Percentiles rank a stretch among this genome's conserved stretches.
Conservation (phyloP, 164 flowering plant genomes). For the Sextonia rubra region DNA sequence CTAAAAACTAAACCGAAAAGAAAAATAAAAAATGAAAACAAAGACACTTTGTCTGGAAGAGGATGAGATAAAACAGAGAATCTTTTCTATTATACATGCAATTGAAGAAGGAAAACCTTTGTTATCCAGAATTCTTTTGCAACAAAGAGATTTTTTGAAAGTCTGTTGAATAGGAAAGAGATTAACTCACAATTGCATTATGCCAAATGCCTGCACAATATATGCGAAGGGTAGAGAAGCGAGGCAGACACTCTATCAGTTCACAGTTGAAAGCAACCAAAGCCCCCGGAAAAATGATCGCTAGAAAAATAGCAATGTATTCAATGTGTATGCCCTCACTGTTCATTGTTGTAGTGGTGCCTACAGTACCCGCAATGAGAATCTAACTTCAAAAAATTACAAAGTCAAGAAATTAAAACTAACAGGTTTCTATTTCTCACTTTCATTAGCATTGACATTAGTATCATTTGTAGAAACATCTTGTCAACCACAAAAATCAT, state of each 20-base stretch:
- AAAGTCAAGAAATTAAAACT: conserved; percentile 1
- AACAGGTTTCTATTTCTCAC: neutral
- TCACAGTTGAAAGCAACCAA: conserved; percentile 77
- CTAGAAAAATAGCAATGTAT: conserved; percentile 74
- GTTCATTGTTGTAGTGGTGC: conserved; percentile 34
- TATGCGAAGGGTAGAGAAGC: conserved; percentile 57
- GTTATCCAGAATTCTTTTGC: neutral
- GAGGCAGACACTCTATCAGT: conserved; percentile 41
- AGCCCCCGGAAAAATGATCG: conserved; percentile 81
- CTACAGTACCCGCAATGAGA: conserved; percentile 35
- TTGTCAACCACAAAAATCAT: too few relatives aligned
- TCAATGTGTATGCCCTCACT: conserved; percentile 87
- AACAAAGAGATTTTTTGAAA: neutral
- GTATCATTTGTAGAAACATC: neutral
- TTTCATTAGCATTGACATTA: neutral
- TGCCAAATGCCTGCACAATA: conserved; percentile 98
- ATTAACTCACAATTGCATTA: conserved; percentile 69
- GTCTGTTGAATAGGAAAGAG: neutral
- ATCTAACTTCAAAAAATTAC: conserved; percentile 23
- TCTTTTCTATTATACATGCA: neutral
- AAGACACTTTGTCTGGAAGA: neutral
- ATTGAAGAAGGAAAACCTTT: neutral
- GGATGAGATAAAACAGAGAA: neutral
- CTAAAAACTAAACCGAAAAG: too few relatives aligned
- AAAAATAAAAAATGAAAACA: neutral